Percentiles rank a stretch among this genome's conserved stretches.
phyloP scores from a whole-genome alignment of 1,284 basidiomycete species.

The Mixia osmundae region DNA sequence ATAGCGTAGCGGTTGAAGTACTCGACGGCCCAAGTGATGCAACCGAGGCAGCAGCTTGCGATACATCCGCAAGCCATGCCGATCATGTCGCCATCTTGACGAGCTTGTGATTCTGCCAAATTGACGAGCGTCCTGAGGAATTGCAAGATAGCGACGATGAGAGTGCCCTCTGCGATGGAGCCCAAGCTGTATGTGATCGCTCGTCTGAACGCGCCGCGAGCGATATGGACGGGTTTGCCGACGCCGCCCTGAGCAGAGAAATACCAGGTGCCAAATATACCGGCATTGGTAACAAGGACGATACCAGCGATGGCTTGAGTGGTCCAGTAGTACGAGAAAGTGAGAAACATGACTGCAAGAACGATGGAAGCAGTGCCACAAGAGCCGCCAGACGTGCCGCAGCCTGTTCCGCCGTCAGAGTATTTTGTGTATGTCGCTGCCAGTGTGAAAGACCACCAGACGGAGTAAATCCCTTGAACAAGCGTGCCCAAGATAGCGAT shows the following conservation, averaged over 20 bases:
- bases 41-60: conserved; percentile 54
- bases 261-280: conserved; percentile 20
- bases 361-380: conserved; percentile 4
- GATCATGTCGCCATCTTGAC: conserved; percentile 45
- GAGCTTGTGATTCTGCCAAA: conserved; percentile 40
- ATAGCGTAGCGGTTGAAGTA: conserved; percentile 65
- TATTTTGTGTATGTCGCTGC: neutral
- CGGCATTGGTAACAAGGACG: conserved; percentile 51
- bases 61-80: conserved; percentile 51
- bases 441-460: conserved; percentile 8
- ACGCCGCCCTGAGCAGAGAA: too few relatives aligned
- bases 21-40: conserved; percentile 42
- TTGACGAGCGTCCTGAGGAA: conserved; percentile 43
- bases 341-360: conserved; percentile 37
- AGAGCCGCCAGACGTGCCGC: conserved; percentile 6
- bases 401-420: neutral
- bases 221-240: conserved; percentile 1
- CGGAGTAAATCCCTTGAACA: conserved; percentile 34
- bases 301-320: conserved; percentile 58
- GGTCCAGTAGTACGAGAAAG: conserved; percentile 32
- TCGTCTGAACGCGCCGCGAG: conserved; percentile 36
- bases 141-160: conserved; percentile 71
- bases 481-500: conserved; percentile 47
- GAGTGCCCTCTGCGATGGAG: conserved; percentile 66
- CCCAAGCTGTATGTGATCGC: conserved; percentile 67